These are phyloP conservation scores for Eucalyptus pauciflora DNA, from an alignment of 345 rosid genomes.

Conservation along the genomic window DNA sequence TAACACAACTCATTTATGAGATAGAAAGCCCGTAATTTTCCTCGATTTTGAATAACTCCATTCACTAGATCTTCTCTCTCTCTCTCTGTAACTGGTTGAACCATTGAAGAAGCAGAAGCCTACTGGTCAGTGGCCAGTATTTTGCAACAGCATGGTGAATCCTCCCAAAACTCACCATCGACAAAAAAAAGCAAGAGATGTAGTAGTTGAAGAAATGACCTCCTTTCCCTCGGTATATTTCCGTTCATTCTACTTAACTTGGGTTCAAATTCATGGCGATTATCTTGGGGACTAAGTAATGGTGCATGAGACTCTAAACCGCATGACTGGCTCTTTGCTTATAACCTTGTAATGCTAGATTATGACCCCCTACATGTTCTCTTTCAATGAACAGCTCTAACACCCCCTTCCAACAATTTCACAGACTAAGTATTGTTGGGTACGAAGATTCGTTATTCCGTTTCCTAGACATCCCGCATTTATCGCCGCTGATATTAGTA, in stretches of 20 bases:
- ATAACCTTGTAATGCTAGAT: background rate
- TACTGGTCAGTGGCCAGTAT: background rate
- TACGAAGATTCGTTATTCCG: background rate
- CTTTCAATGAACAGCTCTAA: background rate
- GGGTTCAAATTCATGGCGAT: background rate
- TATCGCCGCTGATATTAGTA: background rate
- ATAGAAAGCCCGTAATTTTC: background rate
- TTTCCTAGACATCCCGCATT: background rate
- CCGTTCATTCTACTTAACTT: background rate
- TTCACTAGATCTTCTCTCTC: background rate
- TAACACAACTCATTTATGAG: background rate
- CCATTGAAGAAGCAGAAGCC: background rate
- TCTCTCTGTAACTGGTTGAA: background rate
- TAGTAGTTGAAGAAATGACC: background rate
- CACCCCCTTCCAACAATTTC: background rate
- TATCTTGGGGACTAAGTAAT: background rate
- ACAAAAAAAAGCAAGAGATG: background rate
- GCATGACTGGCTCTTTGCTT: background rate
- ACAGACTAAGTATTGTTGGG: background rate
- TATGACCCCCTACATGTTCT: background rate
- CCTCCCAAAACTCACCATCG: background rate
- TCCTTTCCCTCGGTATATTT: background rate
- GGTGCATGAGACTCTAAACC: background rate
- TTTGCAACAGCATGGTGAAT: background rate
- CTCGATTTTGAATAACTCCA: background rate